Base-by-base conservation (phyloP, 169 alveolate genomes). In the Plasmodium gonderi region DNA sequence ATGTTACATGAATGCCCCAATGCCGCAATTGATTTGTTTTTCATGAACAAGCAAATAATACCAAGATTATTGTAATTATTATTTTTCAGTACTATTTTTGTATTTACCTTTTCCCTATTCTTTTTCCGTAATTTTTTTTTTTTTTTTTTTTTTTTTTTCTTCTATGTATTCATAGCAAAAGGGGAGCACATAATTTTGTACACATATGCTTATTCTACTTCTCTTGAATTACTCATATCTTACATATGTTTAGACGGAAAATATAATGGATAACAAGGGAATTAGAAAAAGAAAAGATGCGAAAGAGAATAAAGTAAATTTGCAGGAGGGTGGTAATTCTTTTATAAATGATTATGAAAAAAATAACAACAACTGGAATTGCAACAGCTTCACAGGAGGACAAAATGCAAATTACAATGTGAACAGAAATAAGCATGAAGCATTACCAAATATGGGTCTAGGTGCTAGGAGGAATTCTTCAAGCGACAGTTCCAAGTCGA, bases 201-300 rank as follows among this genome's bases (percentile, higher is more conserved):
- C 33, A 31, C 33, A 54, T 3, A 0, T 54, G 31, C 33, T 2
- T 0, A 31, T 31, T 6, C 9, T 0, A 31, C 69, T 6, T 11
- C 33, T 3, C 12, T 54, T 54, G 33, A 12, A 26, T 2, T 12
- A 54, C 23, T 31, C 40, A 12, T 40, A 12, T 11, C 12, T 12
- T 20, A 5, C 77, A 2, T n/a, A n/a, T n/a, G n/a, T n/a, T n/a
- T n/a, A n/a, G n/a, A n/a, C n/a, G n/a, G 14, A 54, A 85, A 12
- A 31, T 11, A 85, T 51, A 74, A 90, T 90, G 94, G 94, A 90
- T 77, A 77, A 12, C 78, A 40, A 89, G 0, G 90, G 90, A 42
- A 78, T 90, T 20, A 77, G 94, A 44, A 90, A 79, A 79, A 77
- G 94, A 67, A 90, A 78, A 79, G 94, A 90, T 65, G 82, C 82